Percentiles rank a stretch among this genome's conserved stretches.
Conservation (phyloP, 345 rosid genomes). For the Ricinus communis region DNA sequence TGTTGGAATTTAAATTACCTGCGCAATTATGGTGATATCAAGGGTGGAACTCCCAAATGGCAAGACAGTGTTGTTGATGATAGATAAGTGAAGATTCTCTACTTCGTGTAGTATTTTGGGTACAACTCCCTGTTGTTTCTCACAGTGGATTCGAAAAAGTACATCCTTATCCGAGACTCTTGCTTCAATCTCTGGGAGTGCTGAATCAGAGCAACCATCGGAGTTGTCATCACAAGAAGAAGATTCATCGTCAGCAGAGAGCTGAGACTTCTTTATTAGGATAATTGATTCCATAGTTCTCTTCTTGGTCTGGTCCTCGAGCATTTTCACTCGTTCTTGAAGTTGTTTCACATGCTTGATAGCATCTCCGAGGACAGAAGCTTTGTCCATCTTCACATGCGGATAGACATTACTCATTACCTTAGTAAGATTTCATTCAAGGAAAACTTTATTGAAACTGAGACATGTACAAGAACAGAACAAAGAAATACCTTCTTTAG, state of each 20-base stretch:
- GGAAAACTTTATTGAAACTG: too few relatives aligned
- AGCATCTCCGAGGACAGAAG: constrained; percentile 75
- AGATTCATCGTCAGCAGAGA: constrained; percentile 42
- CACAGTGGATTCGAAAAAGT: constrained; percentile 60
- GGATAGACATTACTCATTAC: too few relatives aligned
- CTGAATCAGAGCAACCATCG: constrained; percentile 29
- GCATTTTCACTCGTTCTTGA: constrained; percentile 50
- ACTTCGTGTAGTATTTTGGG: constrained; percentile 46
- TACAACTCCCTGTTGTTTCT: constrained; percentile 47
- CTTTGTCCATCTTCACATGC: constrained; percentile 54
- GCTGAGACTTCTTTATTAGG: constrained; percentile 51
- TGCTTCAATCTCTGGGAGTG: constrained; percentile 72
- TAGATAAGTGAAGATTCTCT: constrained; percentile 50
- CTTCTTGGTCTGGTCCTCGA: constrained; percentile 53
- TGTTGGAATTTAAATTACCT: constrained; percentile 48
- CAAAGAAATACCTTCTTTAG: constrained; percentile 55
- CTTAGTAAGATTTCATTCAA: too few relatives aligned
- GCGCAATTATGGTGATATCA: constrained; percentile 58
- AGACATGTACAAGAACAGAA: too few relatives aligned
- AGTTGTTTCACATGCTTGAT: constrained; percentile 64
- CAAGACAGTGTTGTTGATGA: constrained; percentile 51
- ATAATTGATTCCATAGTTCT: constrained; percentile 59
- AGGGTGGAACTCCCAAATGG: constrained; percentile 64
- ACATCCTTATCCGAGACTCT: constrained; percentile 53
- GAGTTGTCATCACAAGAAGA: constrained; percentile 42